These are phyloP conservation scores for Lentinula lateritia DNA, from an alignment of 768 basidiomycete genomes.

Conservation along the genomic window DNA sequence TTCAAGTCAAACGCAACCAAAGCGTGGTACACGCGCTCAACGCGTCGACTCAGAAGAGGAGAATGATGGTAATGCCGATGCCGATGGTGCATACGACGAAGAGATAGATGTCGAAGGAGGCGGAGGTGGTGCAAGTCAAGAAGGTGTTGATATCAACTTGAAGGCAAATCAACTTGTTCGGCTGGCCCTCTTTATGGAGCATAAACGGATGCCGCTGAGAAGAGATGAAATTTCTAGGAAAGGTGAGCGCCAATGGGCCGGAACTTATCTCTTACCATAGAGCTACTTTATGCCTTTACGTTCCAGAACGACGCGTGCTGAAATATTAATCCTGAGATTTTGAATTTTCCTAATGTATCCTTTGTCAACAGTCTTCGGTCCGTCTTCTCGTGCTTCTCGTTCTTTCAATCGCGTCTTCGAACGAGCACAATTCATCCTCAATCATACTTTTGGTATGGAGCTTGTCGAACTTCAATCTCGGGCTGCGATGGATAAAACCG, in stretches of 20 bases:
- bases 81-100: slow-evolving; percentile 30
- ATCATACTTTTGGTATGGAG: slow-evolving; percentile 75
- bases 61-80: slow-evolving; percentile 22
- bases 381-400: slow-evolving; percentile 27
- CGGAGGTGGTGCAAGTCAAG: slow-evolving; percentile 19
- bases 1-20: neutral
- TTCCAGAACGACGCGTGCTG: too few species aligned
- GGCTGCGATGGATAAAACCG: slow-evolving; percentile 45
- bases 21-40: neutral
- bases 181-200: slow-evolving; percentile 77
- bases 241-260: slow-evolving; percentile 32
- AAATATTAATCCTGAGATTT: neutral
- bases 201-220: slow-evolving; percentile 57
- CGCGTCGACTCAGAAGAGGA: slow-evolving; percentile 4
- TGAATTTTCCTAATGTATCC: neutral
- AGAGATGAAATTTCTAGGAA: slow-evolving; percentile 88
- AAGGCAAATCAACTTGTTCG: slow-evolving; percentile 72
- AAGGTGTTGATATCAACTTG: slow-evolving; percentile 39
- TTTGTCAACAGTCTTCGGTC: slow-evolving; percentile 24
- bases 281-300: too few species aligned
- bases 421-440: slow-evolving; percentile 59
- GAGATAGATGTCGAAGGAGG: slow-evolving; percentile 27
- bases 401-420: slow-evolving; percentile 62
- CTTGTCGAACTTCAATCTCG: slow-evolving; percentile 71
- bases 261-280: too few species aligned